Evolutionary conservation across 2,329 filamentous ascomycete species (phyloP).

Genomic region (Penicillium decumbens): DNA sequence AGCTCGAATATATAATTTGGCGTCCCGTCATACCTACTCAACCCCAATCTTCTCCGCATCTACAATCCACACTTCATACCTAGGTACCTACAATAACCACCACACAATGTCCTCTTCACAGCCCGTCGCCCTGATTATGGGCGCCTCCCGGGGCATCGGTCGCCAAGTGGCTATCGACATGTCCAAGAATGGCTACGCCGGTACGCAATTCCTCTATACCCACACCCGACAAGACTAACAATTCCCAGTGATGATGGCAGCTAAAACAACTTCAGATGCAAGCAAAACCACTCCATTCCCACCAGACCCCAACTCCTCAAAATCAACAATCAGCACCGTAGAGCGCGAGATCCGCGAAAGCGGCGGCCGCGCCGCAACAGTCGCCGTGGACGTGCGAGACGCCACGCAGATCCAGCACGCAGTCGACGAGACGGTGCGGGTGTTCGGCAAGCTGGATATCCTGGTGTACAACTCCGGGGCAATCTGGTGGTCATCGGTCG

Average conservation of each 20-base stretch:
- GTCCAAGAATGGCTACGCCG: conserved; percentile 64
- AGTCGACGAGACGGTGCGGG: conserved; percentile 55
- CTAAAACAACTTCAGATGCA: conserved; percentile 68
- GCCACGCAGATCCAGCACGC: conserved; percentile 58
- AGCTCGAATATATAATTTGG: neutral
- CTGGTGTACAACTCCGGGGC: conserved; percentile 80
- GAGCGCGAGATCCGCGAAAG: conserved; percentile 64
- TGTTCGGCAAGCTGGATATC: conserved; percentile 64
- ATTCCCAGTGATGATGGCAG: conserved; percentile 64
- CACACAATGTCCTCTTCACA: conserved; percentile 18
- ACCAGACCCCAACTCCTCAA: conserved; percentile 68
- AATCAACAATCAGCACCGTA: conserved; percentile 77
- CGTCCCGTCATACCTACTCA: neutral
- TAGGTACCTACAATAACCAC: neutral
- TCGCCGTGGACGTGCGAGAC: conserved; percentile 66
- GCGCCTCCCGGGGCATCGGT: conserved; percentile 75
- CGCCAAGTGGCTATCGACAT: conserved; percentile 75
- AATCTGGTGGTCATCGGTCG: conserved; percentile 76
- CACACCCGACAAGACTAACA: conserved; percentile 2
- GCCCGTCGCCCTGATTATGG: conserved; percentile 64
- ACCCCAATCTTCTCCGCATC: neutral
- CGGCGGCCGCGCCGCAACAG: conserved; percentile 60
- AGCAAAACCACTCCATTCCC: conserved; percentile 57
- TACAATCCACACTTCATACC: neutral
- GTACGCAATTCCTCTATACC: conserved; percentile 42